Base-by-base conservation (phyloP, 75 land plant genomes). In the Isoetes taiwanensis region DNA sequence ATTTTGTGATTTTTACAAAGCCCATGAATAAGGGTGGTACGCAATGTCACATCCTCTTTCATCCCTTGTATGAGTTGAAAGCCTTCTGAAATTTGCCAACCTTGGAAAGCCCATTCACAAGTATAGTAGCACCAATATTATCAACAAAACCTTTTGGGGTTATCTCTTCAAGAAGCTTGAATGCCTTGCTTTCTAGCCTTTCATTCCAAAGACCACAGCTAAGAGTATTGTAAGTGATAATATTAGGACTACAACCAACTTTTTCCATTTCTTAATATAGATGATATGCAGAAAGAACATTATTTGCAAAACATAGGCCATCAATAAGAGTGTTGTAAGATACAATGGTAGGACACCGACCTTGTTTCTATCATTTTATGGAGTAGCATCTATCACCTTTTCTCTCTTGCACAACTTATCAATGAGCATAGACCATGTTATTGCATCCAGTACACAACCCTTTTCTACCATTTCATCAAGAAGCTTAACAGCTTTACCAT, bases 371-470 rank as follows among this genome's bases (percentile, higher is more conserved):
- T n/a, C n/a, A n/a, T n/a, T n/a, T n/a, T n/a, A n/a, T n/a, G n/a
- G n/a, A n/a, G n/a, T n/a, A n/a, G n/a, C n/a, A n/a, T n/a, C n/a
- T n/a, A n/a, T n/a, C n/a, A n/a, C n/a, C n/a, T n/a, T n/a, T n/a
- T n/a, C n/a, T n/a, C n/a, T n/a, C 11, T 14, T 17, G 48, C 77
- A 74, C 52, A 66, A 76, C 41, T 80, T 84, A 61, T 74, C 68
- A 41, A 83, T 80, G 52, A 83, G 70, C 26, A 74, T 64, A 4
- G 79, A 78, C 84, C 84, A 83, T 30, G 87, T 83, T 66, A 74
- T 80, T 38, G 74, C 33, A 72, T 83, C 77, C 39, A 84, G 87
- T 17, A 14, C 30, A 32, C 87, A 83, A 1, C 80, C 87, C 1
- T 21, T 0, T 23, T 25, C 65, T 59, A 74, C 72, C 81, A 78